These are phyloP conservation scores for Volvariella volvacea DNA, from an alignment of 1,284 basidiomycete species.

Conservation along the genomic window DNA sequence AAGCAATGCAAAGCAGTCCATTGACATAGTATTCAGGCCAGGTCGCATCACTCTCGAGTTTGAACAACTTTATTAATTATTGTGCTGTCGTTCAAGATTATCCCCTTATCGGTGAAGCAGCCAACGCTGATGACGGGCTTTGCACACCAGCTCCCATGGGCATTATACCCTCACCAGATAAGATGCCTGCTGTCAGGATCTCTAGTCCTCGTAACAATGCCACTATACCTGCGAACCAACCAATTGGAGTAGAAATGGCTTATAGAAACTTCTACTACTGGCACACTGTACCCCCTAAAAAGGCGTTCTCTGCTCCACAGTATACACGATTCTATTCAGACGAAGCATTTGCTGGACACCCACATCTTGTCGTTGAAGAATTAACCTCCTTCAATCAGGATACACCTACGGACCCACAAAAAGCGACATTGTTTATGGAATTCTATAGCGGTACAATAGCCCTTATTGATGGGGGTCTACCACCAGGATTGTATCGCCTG, in stretches of 20 bases:
- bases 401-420: slow-evolving; percentile 30
- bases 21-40: no score
- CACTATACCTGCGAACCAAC: background rate
- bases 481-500: slow-evolving; percentile 41
- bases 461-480: slow-evolving; percentile 33
- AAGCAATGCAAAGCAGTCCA: no score
- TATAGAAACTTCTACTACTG: no score
- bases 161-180: slow-evolving; percentile 26
- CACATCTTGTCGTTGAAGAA: slow-evolving; percentile 41
- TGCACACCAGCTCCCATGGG: slow-evolving; percentile 45
- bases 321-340: slow-evolving; percentile 3
- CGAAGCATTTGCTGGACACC: slow-evolving; percentile 39
- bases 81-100: slow-evolving; percentile 8
- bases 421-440: no score
- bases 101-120: slow-evolving; percentile 28
- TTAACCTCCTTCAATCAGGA: slow-evolving; percentile 31
- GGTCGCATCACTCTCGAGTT: slow-evolving; percentile 29
- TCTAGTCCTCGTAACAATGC: slow-evolving; percentile 30
- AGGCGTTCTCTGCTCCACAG: no score
- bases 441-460: slow-evolving; percentile 45
- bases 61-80: slow-evolving; percentile 51
- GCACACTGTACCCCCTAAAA: no score
- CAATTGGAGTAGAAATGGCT: no score
- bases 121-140: slow-evolving; percentile 36
- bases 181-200: slow-evolving; percentile 43